Evolutionary conservation across 1,284 basidiomycete species (phyloP), one percentile per base, ranked within the genome.

Genomic region (Phellopilus nigrolimitatus): DNA sequence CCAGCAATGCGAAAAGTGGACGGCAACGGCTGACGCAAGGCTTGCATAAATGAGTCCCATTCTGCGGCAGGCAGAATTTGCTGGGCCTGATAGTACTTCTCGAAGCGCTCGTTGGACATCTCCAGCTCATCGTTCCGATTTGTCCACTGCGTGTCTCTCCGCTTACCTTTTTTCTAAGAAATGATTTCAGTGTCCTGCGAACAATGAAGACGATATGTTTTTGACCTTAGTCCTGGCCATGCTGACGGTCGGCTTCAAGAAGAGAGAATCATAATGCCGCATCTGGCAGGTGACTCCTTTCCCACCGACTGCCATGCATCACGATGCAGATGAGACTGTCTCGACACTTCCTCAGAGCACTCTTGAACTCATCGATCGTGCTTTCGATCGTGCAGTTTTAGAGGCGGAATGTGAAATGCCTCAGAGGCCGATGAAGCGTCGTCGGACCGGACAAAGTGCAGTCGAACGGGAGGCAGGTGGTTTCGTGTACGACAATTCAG

Each of bases 1-100:
- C 91, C 90, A 0, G 94, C 88, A 19, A 99, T 86, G 38, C 97
- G 79, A 68, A 99, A 99, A 0, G 95, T 97, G 0, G 92, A 95
- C 1, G 97, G 97, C 28, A 99, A 71, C 31, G 91, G 88, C 27
- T 74, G 71, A 41, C 82, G 77, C 57, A 97, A 67, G 0, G 78
- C 68, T 6, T 80, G 74, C 62, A 95, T 70, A 60, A 97, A 91
- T 0, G 60, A 49, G 3, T 82, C 76, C 91, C 93, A 98, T 67
- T 98, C 91, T 3, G 77, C 78, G 1, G 79, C 77, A 0, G 78
- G 70, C 4, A 91, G 66, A 42, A 90, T 79, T n/a, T 76, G 71
- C 62, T 91, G 88, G 0, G 78, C 73, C 64, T 78, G 78, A 73
- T 95, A 95, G 68, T 93, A 95, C 38, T 72, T 71, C 55, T 79